These are phyloP conservation scores for Lumnitzera racemosa DNA, from an alignment of 345 rosid species.

Conservation along the genomic window DNA sequence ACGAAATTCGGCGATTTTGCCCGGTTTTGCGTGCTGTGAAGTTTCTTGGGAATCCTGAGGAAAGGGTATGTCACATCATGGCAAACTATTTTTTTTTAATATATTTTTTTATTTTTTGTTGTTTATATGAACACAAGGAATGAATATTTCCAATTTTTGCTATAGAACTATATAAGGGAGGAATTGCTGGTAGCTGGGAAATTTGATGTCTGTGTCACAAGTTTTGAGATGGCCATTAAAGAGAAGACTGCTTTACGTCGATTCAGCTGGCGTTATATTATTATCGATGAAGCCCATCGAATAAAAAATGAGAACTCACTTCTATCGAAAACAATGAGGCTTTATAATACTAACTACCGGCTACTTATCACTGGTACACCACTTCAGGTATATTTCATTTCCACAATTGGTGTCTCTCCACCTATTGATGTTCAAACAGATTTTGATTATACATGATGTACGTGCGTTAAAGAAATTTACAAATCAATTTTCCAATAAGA, in stretches of 20 bases:
- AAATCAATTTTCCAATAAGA: too few species aligned
- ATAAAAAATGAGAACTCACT: conserved; percentile 93
- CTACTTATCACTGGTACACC: conserved; percentile 97
- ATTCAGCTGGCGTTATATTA: conserved; percentile 96
- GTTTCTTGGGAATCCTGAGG: conserved; percentile 98
- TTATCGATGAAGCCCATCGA: conserved; percentile 97
- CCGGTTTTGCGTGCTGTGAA: conserved; percentile 90
- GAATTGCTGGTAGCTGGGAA: conserved; percentile 91
- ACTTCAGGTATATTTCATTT: conserved; percentile 63
- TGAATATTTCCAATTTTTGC: conserved; percentile 1
- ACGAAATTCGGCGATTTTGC: conserved; percentile 93
- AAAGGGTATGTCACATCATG: conserved; percentile 49
- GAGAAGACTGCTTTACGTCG: conserved; percentile 87
- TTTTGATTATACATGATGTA: too few species aligned
- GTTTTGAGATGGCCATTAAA: conserved; percentile 99
- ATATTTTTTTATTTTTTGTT: background rate
- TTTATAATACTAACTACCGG: conserved; percentile 78
- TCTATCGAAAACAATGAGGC: conserved; percentile 94
- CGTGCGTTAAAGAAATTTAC: too few species aligned
- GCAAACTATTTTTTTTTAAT: background rate
- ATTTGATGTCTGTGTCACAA: conserved; percentile 96
- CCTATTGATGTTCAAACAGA: too few species aligned
- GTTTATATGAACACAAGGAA: background rate
- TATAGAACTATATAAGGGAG: conserved; percentile 87
- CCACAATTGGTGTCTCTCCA: too few species aligned